Evolutionary conservation across 306 rosid genomes (phyloP), one percentile per base, ranked within the genome.

Genomic region (Trifolium pratense): DNA sequence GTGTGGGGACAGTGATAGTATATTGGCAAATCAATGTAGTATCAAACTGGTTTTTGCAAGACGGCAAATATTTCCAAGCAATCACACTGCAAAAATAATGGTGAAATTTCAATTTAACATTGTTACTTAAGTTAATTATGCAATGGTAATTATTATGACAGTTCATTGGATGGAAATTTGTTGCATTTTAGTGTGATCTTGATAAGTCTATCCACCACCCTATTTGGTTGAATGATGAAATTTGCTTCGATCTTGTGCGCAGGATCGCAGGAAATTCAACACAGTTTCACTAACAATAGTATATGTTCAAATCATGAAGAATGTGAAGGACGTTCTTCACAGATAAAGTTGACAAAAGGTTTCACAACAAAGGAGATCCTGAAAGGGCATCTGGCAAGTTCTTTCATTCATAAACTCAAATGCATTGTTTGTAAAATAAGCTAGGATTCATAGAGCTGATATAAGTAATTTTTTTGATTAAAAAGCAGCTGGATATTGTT

Each of bases 361-460:
- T 94, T 94, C 82, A 77, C 86, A 62, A 92, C 97, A 48, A 94
- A 88, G 88, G 98, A 94, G 76, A 79, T 86, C 9, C 83, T 91
- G 76, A 91, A 88, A 75, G 96, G 94, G 68, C 96, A 88, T 53
- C 84, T 70, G 98, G 98, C 84, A 83, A 89, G 98, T 87, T 84
- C 67, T 81, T 82, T 77, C 45, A 40, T 70, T 82, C 62, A 70
- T 25, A 76, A 60, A 68, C 73, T 72, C 39, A 21, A 39, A 42
- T 70, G 16, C 45, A 45, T 48, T 78, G 17, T 75, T 77, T 79
- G 59, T 21, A 61, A 61, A 42, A 39, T 73, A 65, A 59, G 66
- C 18, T 18, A 59, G 56, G 82, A 82, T 68, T 68, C 57, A 16
- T 59, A 73, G 62, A 73, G 25, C 56, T 29, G 73, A 29, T 43